These are phyloP conservation scores for Candolleomyces efflorescens DNA, from an alignment of 768 basidiomycete genomes.

Conservation along the genomic window DNA sequence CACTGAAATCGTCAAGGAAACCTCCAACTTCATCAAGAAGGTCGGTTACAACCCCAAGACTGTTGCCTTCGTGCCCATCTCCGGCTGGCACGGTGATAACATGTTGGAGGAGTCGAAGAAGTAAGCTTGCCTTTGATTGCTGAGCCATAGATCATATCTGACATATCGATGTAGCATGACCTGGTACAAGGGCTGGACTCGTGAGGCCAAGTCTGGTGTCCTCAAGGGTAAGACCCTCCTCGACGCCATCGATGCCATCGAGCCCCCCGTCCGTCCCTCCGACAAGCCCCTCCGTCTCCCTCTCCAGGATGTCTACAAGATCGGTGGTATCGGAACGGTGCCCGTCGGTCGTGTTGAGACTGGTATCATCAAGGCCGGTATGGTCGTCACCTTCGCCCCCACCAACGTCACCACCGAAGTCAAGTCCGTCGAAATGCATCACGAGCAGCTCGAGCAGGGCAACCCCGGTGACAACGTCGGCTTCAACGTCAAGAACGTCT, in stretches of 20 bases:
- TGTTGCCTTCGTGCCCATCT: slow-evolving; percentile 98
- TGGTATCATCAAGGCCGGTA: slow-evolving; percentile 99
- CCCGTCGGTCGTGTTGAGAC: slow-evolving; percentile 99
- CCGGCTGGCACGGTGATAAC: slow-evolving; percentile 99
- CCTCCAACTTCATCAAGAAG: slow-evolving; percentile 98
- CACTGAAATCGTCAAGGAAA: slow-evolving; percentile 99
- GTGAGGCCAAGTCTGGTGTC: slow-evolving; percentile 90
- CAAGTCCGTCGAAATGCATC: slow-evolving; percentile 99
- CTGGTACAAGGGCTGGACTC: slow-evolving; percentile 99
- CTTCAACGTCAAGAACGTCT: slow-evolving; percentile 99
- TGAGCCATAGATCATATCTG: slow-evolving; percentile 13
- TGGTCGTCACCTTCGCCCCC: slow-evolving; percentile 97
- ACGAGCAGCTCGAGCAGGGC: slow-evolving; percentile 95
- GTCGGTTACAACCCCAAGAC: slow-evolving; percentile 99
- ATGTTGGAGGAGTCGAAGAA: slow-evolving; percentile 99
- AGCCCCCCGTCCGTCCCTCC: slow-evolving; percentile 92
- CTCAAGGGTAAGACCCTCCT: slow-evolving; percentile 99
- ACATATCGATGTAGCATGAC: slow-evolving; percentile 64
- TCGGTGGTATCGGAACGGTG: slow-evolving; percentile 99
- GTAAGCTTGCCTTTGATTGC: slow-evolving; percentile 38
- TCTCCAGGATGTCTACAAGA: slow-evolving; percentile 99
- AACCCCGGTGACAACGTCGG: slow-evolving; percentile 98
- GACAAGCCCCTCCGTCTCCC: slow-evolving; percentile 99
- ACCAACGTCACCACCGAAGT: slow-evolving; percentile 99
- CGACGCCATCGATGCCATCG: slow-evolving; percentile 99